Base-by-base conservation (phyloP, 2,329 filamentous ascomycete species). In the Didymellaceae sp. region DNA sequence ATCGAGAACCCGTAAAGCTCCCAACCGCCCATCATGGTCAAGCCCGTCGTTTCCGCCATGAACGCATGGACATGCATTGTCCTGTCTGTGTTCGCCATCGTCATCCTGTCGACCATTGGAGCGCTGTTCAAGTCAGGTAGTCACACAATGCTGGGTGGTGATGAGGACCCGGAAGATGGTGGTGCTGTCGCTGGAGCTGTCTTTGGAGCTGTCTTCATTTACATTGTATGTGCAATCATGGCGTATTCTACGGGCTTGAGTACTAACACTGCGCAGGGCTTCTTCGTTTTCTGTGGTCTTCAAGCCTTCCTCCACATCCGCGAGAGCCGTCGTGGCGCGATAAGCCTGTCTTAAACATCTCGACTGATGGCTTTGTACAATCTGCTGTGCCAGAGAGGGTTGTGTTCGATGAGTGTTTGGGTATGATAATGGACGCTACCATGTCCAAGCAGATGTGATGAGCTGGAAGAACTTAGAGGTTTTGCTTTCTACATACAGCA, bases 11-110 rank as follows among this genome's bases (percentile, higher is more conserved):
- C 26, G 26, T 41, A 45, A 43, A 54, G 45, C 50, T 52, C 30
- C 14, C 33, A 58, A 28, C 31, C 59, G 61, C 55, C 61, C 59
- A 64, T 37, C 71, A 97, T 97, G 92, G 96, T 97, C 90, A 97
- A 97, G 87, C 92, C 93, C 63, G 81, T 97, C 72, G 90, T 97
- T 65, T 89, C 90, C 71, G 87, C 91, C 62, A 84, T 92, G 79
- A 92, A 96, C 79, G 93, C 92, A 70, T 97, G 92, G 91, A 90
- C 87, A 80, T 96, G 92, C 82, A 88, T 86, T 57, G 79, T 87
- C 69, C 81, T 87, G 60, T 87, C 84, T 45, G 67, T 82, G 56
- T 86, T 86, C 65, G 85, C 83, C 45, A 84, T 87, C 62, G 73
- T 87, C 58, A 87, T 87, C 62, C 79, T 87, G 49, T 85, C 82